These are phyloP conservation scores for Eleusine coracana DNA, from an alignment of 176 grass and related monocot species.

Conservation along the genomic window DNA sequence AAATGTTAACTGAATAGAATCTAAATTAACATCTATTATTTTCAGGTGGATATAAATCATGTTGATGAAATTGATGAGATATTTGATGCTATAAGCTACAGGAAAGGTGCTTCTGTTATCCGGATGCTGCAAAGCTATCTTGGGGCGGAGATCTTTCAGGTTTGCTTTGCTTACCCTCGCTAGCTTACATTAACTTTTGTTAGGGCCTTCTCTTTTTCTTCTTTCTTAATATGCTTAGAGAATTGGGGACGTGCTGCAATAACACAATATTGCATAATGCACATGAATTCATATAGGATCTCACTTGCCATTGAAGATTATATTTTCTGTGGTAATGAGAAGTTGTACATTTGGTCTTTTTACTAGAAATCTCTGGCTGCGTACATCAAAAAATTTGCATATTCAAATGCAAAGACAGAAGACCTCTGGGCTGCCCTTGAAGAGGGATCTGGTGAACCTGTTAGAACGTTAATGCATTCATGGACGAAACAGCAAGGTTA, in stretches of 20 bases:
- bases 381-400: slow-evolving; percentile 83
- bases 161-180: slow-evolving; percentile 43
- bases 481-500: slow-evolving; percentile 99
- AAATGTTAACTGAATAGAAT: not conserved
- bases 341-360: slow-evolving; percentile 20
- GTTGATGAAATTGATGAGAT: slow-evolving; percentile 97
- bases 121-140: slow-evolving; percentile 97
- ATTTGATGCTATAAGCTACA: slow-evolving; percentile 99
- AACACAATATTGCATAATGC: slow-evolving; percentile 11
- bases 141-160: slow-evolving; percentile 95
- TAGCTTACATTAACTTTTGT: too few species aligned
- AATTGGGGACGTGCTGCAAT: slow-evolving; percentile 3
- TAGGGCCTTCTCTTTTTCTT: not conserved
- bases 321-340: slow-evolving; percentile 17
- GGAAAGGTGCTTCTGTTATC: slow-evolving; percentile 95
- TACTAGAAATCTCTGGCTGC: slow-evolving; percentile 82
- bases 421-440: slow-evolving; percentile 95
- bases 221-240: slow-evolving; percentile 17
- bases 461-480: slow-evolving; percentile 83
- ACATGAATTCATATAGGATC: slow-evolving; percentile 1
- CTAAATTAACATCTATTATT: slow-evolving; percentile 5
- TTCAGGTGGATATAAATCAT: slow-evolving; percentile 96
- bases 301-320: not conserved
- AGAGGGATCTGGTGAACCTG: slow-evolving; percentile 88
- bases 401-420: slow-evolving; percentile 97